These are phyloP conservation scores for Aspergillus fumigatus DNA, from an alignment of 2,329 filamentous ascomycete species.

Conservation along the genomic window DNA sequence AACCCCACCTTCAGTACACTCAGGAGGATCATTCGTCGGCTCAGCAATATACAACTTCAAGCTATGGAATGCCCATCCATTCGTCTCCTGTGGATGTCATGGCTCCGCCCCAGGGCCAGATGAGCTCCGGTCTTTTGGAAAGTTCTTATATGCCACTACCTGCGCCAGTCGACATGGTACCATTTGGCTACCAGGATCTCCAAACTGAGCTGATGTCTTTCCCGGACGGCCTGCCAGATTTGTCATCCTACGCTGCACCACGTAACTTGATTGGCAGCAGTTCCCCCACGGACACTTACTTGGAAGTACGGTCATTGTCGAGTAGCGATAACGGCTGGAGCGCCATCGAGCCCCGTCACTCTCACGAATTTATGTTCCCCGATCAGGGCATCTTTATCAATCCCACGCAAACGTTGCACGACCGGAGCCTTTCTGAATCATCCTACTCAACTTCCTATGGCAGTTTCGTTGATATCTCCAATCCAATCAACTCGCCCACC, in stretches of 20 bases:
- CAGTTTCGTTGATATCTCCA: slow-evolving; percentile 79
- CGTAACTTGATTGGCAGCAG: slow-evolving; percentile 47
- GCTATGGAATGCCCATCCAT: slow-evolving; percentile 49
- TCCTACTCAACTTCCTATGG: slow-evolving; percentile 69
- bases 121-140: slow-evolving; percentile 60
- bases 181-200: slow-evolving; percentile 74
- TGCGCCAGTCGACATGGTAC: slow-evolving; percentile 62
- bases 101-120: slow-evolving; percentile 56
- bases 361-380: slow-evolving; percentile 62
- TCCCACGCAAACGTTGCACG: slow-evolving; percentile 82
- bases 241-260: slow-evolving; percentile 35
- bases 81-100: slow-evolving; percentile 50
- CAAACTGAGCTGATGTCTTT: slow-evolving; percentile 62
- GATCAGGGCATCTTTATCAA: slow-evolving; percentile 75
- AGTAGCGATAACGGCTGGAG: slow-evolving; percentile 83
- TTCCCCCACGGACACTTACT: slow-evolving; percentile 72
- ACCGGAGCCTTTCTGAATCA: slow-evolving; percentile 81
- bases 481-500: slow-evolving; percentile 75
- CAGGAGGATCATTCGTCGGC: slow-evolving; percentile 53
- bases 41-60: slow-evolving; percentile 52
- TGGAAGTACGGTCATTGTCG: slow-evolving; percentile 85
- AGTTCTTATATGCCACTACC: slow-evolving; percentile 53
- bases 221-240: slow-evolving; percentile 46
- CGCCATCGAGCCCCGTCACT: slow-evolving; percentile 70
- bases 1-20: slow-evolving; percentile 36